phyloP scores from a whole-genome alignment of 2,329 filamentous ascomycete species.

The Neofusicoccum ribis region DNA sequence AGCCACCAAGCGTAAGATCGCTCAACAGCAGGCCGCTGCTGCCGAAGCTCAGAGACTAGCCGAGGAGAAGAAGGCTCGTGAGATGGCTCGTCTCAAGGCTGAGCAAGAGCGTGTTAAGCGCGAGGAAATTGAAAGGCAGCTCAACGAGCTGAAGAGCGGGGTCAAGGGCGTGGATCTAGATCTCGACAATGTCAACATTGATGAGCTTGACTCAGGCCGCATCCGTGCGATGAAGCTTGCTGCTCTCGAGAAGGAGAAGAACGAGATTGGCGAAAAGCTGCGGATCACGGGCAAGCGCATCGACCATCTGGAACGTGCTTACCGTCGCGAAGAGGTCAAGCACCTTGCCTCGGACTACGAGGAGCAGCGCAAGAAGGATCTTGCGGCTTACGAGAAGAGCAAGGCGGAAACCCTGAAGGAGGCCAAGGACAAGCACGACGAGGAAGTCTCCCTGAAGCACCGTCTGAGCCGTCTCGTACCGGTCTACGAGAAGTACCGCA shows the following conservation, averaged over 20 bases:
- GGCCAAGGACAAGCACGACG: slow-evolving; percentile 84
- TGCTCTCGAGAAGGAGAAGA: slow-evolving; percentile 97
- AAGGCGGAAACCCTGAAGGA: slow-evolving; percentile 78
- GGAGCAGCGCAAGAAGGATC: slow-evolving; percentile 74
- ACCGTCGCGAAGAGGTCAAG: slow-evolving; percentile 93
- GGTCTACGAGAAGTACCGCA: slow-evolving; percentile 81
- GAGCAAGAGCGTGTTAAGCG: slow-evolving; percentile 47
- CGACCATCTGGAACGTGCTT: slow-evolving; percentile 94
- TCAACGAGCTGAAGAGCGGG: slow-evolving; percentile 90
- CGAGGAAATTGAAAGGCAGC: slow-evolving; percentile 72
- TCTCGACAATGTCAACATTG: slow-evolving; percentile 83
- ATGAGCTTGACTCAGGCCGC: slow-evolving; percentile 58
- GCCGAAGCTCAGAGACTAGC: slow-evolving; percentile 85
- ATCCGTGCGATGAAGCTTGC: slow-evolving; percentile 93
- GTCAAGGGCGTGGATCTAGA: slow-evolving; percentile 87
- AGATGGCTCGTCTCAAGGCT: slow-evolving; percentile 79
- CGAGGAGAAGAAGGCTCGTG: slow-evolving; percentile 90
- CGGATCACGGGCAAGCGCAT: slow-evolving; percentile 92
- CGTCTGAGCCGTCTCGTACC: slow-evolving; percentile 82
- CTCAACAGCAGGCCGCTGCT: slow-evolving; percentile 84
- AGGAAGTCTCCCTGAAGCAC: slow-evolving; percentile 90
- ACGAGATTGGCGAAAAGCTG: slow-evolving; percentile 86
- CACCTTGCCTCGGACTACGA: slow-evolving; percentile 86
- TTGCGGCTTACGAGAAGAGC: slow-evolving; percentile 75
- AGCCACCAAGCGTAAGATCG: slow-evolving; percentile 80